A percentile compares a stretch with the other conserved stretches of the same genome.
These are phyloP conservation scores for Zasmidium angulare DNA, from an alignment of 2,329 filamentous ascomycete species.

Conservation along the genomic window DNA sequence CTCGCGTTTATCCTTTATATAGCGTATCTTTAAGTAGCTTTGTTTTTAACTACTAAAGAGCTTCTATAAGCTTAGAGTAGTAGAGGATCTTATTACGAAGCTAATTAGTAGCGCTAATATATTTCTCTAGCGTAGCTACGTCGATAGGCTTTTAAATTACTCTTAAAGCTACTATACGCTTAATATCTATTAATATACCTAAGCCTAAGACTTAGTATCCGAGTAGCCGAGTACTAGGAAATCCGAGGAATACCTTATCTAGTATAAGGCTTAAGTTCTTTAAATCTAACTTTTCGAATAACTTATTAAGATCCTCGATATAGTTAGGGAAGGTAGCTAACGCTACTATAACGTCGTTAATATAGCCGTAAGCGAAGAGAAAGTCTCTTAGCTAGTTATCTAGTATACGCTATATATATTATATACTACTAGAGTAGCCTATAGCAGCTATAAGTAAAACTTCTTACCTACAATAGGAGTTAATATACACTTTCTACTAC, in stretches of 20 bases:
- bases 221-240: neutral
- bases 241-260: neutral
- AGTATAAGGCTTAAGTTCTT: neutral
- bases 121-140: neutral
- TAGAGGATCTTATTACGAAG: no score
- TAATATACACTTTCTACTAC: no score
- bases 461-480: neutral
- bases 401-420: neutral
- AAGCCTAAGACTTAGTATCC: neutral
- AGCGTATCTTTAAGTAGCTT: neutral
- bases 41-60: neutral
- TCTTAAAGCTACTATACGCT: neutral
- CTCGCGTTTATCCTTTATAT: neutral
- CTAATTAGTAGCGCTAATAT: neutral
- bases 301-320: neutral
- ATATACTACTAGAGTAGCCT: neutral
- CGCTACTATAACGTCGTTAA: neutral
- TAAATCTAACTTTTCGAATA: neutral
- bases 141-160: neutral
- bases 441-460: neutral
- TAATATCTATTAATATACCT: neutral
- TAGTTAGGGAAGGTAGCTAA: neutral
- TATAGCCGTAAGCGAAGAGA: neutral
- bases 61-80: neutral
- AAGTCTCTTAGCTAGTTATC: neutral